phyloP scores from a whole-genome alignment of 306 rosid species.

The Malus orientalis region DNA sequence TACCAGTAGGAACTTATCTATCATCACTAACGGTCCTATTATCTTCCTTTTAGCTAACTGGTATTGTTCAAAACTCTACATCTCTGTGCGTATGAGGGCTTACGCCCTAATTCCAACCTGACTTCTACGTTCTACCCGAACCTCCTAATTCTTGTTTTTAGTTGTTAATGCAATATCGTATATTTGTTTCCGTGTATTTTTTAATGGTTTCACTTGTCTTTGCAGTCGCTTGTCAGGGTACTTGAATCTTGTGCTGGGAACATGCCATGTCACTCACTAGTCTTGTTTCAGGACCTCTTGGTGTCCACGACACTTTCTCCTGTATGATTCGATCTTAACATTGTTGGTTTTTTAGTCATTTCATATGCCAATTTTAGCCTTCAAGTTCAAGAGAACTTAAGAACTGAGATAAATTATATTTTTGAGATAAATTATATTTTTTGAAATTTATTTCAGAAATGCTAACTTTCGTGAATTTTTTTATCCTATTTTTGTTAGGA shows the following conservation, averaged over 20 bases:
- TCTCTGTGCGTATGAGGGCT: background rate
- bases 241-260: conserved; percentile 78
- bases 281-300: conserved; percentile 87
- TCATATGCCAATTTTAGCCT: background rate
- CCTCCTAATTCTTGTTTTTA: background rate
- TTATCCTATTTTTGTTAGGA: conserved; percentile 46
- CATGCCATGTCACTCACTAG: conserved; percentile 66
- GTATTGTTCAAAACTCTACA: background rate
- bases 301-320: conserved; percentile 94
- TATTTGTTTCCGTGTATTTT: background rate
- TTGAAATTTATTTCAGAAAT: background rate
- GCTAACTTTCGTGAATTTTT: background rate
- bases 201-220: conserved; percentile 23
- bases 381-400: conserved; percentile 9
- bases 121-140: background rate
- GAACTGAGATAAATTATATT: background rate
- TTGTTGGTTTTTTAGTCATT: background rate
- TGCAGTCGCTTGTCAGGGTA: conserved; percentile 83
- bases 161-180: background rate
- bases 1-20: background rate
- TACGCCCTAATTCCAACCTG: background rate
- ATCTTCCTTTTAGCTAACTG: background rate
- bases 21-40: background rate
- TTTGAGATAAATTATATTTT: background rate
- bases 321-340: conserved; percentile 52